Evolutionary conservation across 2,329 filamentous ascomycete species (phyloP).

Genomic region (Bertia moriformis): DNA sequence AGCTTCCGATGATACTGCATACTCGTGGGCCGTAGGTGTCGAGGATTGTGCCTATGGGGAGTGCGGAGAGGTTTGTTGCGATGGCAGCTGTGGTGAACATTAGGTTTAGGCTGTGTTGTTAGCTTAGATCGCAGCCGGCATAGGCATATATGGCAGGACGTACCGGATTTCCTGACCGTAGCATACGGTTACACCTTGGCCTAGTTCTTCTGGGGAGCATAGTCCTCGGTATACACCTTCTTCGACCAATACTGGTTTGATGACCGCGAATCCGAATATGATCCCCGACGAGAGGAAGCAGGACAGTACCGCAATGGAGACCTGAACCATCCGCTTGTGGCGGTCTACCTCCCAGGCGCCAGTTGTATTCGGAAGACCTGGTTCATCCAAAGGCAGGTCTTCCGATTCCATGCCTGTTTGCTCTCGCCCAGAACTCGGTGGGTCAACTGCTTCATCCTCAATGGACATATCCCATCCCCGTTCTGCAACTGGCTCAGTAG

Average conservation of each 20-base stretch:
- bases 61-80: constrained; percentile 71
- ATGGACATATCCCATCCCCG: too few relatives aligned
- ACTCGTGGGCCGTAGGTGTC: constrained; percentile 70
- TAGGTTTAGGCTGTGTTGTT: constrained; percentile 59
- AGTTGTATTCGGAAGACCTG: too few relatives aligned
- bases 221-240: constrained; percentile 57
- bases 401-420: too few relatives aligned
- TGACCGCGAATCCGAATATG: constrained; percentile 71
- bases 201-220: constrained; percentile 39
- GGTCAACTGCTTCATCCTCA: too few relatives aligned
- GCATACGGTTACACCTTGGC: constrained; percentile 32
- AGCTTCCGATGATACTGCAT: constrained; percentile 56
- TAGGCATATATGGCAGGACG: constrained; percentile 8
- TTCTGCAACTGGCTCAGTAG: too few relatives aligned
- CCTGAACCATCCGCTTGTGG: too few relatives aligned
- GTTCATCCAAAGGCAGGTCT: too few relatives aligned
- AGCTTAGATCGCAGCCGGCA: constrained; percentile 22
- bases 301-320: constrained; percentile 53
- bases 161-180: constrained; percentile 34
- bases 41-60: constrained; percentile 73
- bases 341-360: too few relatives aligned
- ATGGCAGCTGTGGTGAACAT: constrained; percentile 90
- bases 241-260: constrained; percentile 65
- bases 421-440: too few relatives aligned
- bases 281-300: constrained; percentile 67